phyloP scores from a whole-genome alignment of 352 stramenopile species.

The Pythium periplocum region DNA sequence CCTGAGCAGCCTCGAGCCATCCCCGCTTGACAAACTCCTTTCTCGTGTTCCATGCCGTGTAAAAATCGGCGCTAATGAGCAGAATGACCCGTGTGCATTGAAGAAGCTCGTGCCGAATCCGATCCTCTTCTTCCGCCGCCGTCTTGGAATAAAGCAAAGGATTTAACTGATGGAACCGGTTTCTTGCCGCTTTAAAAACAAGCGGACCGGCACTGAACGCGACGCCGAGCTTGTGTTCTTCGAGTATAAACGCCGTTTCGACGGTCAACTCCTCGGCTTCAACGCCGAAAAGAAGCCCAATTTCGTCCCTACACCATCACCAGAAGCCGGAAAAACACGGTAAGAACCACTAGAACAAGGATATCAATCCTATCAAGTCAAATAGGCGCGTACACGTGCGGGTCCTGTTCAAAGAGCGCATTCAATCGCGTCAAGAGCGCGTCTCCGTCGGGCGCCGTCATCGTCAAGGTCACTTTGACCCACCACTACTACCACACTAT shows the following conservation, averaged over 20 bases:
- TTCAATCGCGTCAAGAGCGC: constrained; percentile 31
- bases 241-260: constrained; percentile 59
- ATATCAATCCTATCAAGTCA: background rate
- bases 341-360: background rate
- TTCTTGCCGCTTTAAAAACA: constrained; percentile 51
- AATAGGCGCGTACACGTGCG: constrained; percentile 42
- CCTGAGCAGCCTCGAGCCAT: constrained; percentile 28
- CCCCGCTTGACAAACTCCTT: constrained; percentile 49
- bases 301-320: constrained; percentile 50
- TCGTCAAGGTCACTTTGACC: background rate
- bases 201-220: constrained; percentile 40
- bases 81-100: constrained; percentile 57
- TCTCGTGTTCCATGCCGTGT: constrained; percentile 80
- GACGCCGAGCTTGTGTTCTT: constrained; percentile 76
- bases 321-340: background rate
- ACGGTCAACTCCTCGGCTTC: constrained; percentile 35
- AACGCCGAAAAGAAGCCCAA: constrained; percentile 60
- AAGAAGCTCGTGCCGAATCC: constrained; percentile 23
- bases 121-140: constrained; percentile 5
- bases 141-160: constrained; percentile 14
- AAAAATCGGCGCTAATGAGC: constrained; percentile 77
- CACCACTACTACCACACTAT: too few species aligned
- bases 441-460: constrained; percentile 17
- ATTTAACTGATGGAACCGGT: constrained; percentile 47
- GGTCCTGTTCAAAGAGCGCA: constrained; percentile 54